A percentile compares a stretch with the other conserved stretches of the same genome.
phyloP scores from a whole-genome alignment of 345 rosid species.

The Alliaria petiolata region DNA sequence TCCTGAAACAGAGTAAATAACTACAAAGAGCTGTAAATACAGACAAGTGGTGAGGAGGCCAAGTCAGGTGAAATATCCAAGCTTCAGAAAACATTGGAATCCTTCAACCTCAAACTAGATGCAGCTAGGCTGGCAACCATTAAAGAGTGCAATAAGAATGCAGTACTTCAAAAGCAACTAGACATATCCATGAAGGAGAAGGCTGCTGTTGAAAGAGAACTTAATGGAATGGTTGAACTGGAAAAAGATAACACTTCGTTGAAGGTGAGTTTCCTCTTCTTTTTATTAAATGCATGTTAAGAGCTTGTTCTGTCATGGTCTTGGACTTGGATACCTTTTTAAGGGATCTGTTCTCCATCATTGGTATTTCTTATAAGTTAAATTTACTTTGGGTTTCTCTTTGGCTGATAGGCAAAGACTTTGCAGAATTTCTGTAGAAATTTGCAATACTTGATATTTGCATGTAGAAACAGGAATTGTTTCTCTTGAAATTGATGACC shows the following conservation, averaged over 20 bases:
- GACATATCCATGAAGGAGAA: slow-evolving; percentile 71
- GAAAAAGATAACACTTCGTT: slow-evolving; percentile 64
- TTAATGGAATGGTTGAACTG: slow-evolving; percentile 54
- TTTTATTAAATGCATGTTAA: background rate
- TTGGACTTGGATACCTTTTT: slow-evolving; percentile 2
- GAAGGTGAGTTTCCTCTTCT: slow-evolving; percentile 47
- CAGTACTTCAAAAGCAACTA: slow-evolving; percentile 75
- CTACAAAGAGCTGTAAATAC: slow-evolving; percentile 24
- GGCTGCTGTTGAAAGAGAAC: slow-evolving; percentile 68
- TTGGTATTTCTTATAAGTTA: background rate
- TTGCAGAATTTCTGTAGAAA: background rate
- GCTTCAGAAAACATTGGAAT: slow-evolving; percentile 67
- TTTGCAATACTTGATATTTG: background rate
- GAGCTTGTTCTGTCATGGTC: slow-evolving; percentile 13
- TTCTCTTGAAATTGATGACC: background rate
- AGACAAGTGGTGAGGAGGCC: slow-evolving; percentile 81
- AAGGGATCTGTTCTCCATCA: background rate
- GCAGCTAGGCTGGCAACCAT: slow-evolving; percentile 86
- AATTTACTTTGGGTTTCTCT: background rate
- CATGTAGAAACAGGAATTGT: background rate
- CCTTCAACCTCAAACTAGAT: slow-evolving; percentile 83
- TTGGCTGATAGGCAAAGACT: background rate
- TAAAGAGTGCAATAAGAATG: slow-evolving; percentile 86
- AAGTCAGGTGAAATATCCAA: slow-evolving; percentile 69
- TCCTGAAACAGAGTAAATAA: slow-evolving; percentile 17